Evolutionary conservation across 1,284 basidiomycete genomes (phyloP), one percentile per base, ranked within the genome.

Genomic region (Thecaphora thlaspeos): DNA sequence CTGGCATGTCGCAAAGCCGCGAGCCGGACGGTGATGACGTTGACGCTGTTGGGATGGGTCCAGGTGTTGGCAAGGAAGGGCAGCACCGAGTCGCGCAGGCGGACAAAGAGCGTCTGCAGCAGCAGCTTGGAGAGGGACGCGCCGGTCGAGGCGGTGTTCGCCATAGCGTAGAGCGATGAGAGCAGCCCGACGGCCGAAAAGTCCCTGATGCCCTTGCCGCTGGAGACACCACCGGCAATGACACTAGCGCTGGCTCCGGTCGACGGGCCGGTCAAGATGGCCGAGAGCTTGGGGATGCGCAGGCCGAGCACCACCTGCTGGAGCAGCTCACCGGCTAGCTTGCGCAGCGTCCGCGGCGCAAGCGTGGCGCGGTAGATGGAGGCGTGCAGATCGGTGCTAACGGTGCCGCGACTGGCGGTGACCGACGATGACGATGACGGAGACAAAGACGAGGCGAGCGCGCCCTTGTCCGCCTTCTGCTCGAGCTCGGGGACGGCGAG

Each of bases 1-100:
- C 87, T 83, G 0, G 90, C 88, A 67, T 91, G 86, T 23, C 89
- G 80, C 61, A 95, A 88, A 0, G 92, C 89, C 2, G 84, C 82
- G 12, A 85, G 83, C 61, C 91, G 88, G 9, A 82, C 75, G 51
- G 78, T 70, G 9, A 11, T 77, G 63, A 38, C 76, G 75, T 18
- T 71, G 61, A 32, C 56, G 40, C 38, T 18, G 41, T 47, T 41
- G 41, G 39, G 43, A 18, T 15, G 24, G 32, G 61, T 79, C 87
- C 87, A 89, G 30, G 88, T 63, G 7, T 87, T 83, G 15, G 86
- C 83, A 19, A 97, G 84, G 81, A 97, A 93, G 1, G 87, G 81
- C n/a, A 96, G 80, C 0, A 87, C 82, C 48, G 87, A 86, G 19
- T 88, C 85, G 48, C 84, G 84, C 3, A 93, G 80, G 49, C 82